Conservation (phyloP, 2,329 filamentous ascomycete species). For the Colletotrichum cereale region DNA sequence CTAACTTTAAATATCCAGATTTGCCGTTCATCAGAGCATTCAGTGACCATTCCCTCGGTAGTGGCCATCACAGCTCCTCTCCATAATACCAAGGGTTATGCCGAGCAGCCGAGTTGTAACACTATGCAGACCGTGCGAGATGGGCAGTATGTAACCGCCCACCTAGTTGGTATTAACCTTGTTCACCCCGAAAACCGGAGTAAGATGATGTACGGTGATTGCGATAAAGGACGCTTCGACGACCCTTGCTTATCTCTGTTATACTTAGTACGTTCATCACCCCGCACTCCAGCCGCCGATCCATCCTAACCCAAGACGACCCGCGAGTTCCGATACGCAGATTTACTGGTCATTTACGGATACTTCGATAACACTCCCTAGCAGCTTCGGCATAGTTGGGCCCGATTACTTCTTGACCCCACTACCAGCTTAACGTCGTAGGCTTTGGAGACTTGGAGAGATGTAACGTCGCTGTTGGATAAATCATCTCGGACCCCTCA, state of each 20-base stretch:
- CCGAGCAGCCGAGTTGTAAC: not conserved
- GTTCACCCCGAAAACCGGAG: constrained; percentile 21
- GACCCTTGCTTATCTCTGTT: constrained; percentile 39
- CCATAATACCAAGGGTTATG: not conserved
- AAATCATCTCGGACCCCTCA: constrained; percentile 2
- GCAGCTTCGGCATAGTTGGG: not conserved
- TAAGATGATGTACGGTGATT: not conserved
- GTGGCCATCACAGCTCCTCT: too few species aligned
- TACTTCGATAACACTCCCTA: not conserved
- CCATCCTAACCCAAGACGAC: not conserved
- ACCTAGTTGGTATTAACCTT: not conserved
- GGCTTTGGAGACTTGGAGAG: constrained; percentile 10
- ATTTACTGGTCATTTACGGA: constrained; percentile 5
- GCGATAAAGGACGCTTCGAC: not conserved
- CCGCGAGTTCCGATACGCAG: constrained; percentile 4
- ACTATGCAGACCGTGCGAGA: not conserved
- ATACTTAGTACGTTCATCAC: too few species aligned
- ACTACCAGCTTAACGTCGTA: not conserved
- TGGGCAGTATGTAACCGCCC: too few species aligned
- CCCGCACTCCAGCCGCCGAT: constrained; percentile 11
- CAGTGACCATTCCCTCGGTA: not conserved
- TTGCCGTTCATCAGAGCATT: not conserved
- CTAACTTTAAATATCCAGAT: not conserved
- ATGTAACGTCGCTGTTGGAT: constrained; percentile 36
- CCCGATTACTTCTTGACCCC: not conserved